Evolutionary conservation across 805 yeast genomes (phyloP).

Genomic region (Metschnikowia cubensis): DNA sequence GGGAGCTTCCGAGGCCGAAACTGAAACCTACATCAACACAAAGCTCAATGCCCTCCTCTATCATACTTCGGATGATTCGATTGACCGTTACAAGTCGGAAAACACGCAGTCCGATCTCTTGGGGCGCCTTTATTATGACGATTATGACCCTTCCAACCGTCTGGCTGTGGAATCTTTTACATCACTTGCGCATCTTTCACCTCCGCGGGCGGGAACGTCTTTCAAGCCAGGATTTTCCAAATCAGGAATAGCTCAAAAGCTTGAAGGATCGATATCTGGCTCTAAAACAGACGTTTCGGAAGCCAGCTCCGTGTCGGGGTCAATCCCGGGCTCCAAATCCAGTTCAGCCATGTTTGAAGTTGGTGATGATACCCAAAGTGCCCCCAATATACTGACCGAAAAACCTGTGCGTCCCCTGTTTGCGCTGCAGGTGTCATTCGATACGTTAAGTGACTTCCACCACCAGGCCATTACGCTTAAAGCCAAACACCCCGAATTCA

Average conservation of each 20-base stretch:
- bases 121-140: constrained; percentile 42
- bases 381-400: not conserved
- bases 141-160: constrained; percentile 32
- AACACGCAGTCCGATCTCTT: constrained; percentile 37
- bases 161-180: constrained; percentile 15
- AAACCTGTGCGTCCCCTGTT: constrained; percentile 19
- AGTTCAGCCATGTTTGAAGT: not conserved
- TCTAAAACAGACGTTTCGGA: too few species aligned
- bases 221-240: not conserved
- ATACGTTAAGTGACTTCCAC: constrained; percentile 30
- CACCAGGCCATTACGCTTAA: constrained; percentile 37
- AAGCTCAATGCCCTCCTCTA: constrained; percentile 35
- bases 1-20: constrained; percentile 13
- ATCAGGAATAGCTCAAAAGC: not conserved
- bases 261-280: not conserved
- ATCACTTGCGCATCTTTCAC: constrained; percentile 9
- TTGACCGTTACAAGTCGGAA: constrained; percentile 35
- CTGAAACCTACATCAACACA: constrained; percentile 36
- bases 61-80: constrained; percentile 36
- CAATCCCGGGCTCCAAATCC: not conserved
- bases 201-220: not conserved
- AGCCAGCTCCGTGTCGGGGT: too few species aligned
- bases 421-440: constrained; percentile 41
- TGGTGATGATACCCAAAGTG: not conserved
- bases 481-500: constrained; percentile 40